phyloP scores from a whole-genome alignment of 805 yeast genomes.

The Candida palmyrensis region DNA sequence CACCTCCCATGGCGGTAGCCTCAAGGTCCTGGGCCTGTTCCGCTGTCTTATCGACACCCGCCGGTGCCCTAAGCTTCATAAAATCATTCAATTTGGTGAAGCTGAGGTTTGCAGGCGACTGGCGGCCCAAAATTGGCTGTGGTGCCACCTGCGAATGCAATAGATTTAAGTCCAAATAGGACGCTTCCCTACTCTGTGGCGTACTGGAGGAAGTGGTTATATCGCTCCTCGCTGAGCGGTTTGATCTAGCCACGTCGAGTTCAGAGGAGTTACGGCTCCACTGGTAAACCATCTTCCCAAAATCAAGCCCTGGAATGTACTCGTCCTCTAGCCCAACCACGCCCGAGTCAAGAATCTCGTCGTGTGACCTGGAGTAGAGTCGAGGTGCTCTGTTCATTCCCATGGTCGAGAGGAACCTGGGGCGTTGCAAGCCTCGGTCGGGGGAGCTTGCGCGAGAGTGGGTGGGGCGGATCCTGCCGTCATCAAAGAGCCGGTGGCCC shows the following conservation, averaged over 20 bases:
- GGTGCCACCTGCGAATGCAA: constrained; percentile 42
- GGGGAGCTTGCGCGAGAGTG: constrained; percentile 15
- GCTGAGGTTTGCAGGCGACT: constrained; percentile 2
- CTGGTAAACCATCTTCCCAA: constrained; percentile 39
- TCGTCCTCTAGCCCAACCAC: constrained; percentile 63
- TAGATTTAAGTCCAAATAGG: constrained; percentile 35
- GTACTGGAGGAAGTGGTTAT: constrained; percentile 18
- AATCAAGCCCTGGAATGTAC: constrained; percentile 68
- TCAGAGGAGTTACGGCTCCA: constrained; percentile 37
- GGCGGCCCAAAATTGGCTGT: constrained; percentile 27
- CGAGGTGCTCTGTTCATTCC: constrained; percentile 4
- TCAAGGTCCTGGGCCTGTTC: no score
- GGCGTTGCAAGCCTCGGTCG: no score
- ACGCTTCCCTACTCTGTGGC: constrained; percentile 27
- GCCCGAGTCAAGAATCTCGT: constrained; percentile 10
- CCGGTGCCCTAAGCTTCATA: constrained; percentile 15
- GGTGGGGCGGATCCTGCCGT: constrained; percentile 45
- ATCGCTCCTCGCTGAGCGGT: constrained; percentile 1
- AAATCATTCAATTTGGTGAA: constrained; percentile 19
- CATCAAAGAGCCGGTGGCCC: constrained; percentile 52
- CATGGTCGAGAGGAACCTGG: neutral
- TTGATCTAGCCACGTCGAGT: constrained; percentile 6
- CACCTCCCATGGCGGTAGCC: constrained; percentile 1
- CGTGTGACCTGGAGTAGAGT: constrained; percentile 30
- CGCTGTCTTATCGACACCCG: neutral